Conservation (phyloP, 2,329 filamentous ascomycete species). For the Arthroderma sp. region DNA sequence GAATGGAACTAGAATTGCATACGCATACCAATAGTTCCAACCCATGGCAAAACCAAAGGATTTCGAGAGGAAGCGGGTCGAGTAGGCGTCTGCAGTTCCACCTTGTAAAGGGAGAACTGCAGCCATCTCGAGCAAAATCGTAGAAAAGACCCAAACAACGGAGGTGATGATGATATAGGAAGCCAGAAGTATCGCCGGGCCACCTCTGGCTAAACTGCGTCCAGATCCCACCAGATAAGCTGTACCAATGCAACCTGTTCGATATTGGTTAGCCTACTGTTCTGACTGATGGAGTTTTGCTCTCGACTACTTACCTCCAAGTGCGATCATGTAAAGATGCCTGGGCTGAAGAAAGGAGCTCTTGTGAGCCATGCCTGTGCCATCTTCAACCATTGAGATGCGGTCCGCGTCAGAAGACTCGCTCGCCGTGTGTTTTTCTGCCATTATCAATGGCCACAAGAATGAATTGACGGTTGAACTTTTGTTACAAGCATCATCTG, state of each 20-base stretch:
- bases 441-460: too few relatives aligned
- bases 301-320: constrained; percentile 13
- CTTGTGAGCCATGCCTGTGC: too few relatives aligned
- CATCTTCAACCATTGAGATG: too few relatives aligned
- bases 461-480: too few relatives aligned
- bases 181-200: background rate
- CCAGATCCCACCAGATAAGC: constrained; percentile 4
- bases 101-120: constrained; percentile 8
- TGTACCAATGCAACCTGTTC: background rate
- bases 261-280: too few relatives aligned
- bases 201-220: constrained; percentile 3
- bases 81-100: constrained; percentile 36
- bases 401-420: too few relatives aligned
- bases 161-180: constrained; percentile 1
- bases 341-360: constrained; percentile 8
- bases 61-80: constrained; percentile 48
- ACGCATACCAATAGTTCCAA: constrained; percentile 60
- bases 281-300: too few relatives aligned
- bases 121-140: constrained; percentile 3
- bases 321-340: constrained; percentile 28
- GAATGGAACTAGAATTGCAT: constrained; percentile 66
- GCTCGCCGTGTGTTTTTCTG: too few relatives aligned
- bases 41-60: constrained; percentile 38
- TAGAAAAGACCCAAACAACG: constrained; percentile 4
- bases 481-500: too few relatives aligned